Percentiles rank a stretch among this genome's conserved stretches.
Conservation (phyloP, 495 filamentous ascomycete genomes). For the Halenospora varia region DNA sequence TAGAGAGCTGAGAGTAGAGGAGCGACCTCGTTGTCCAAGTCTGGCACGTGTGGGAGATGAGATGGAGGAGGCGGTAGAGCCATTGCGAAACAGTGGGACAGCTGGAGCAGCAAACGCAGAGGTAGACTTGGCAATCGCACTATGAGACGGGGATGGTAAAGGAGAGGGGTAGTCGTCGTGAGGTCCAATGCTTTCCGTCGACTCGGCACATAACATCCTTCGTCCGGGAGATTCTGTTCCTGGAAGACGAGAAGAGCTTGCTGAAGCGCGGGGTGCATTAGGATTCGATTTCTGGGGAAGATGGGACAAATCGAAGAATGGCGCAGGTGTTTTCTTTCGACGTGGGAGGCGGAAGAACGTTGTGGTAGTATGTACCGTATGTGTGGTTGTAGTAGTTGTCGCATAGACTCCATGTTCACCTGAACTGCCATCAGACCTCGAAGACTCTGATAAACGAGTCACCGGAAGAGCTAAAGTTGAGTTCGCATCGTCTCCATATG, state of each 20-base stretch:
- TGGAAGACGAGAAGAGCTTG: constrained; percentile 12
- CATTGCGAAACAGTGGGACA: constrained; percentile 55
- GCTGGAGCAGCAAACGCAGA: constrained; percentile 44
- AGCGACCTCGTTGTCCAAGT: constrained; percentile 61
- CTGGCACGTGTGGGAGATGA: constrained; percentile 64
- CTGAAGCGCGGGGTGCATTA: constrained; percentile 48
- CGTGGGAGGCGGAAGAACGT: constrained; percentile 80
- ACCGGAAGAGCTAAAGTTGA: constrained; percentile 64
- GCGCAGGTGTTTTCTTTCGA: constrained; percentile 62
- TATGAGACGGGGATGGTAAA: constrained; percentile 53
- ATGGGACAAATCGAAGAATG: constrained; percentile 66
- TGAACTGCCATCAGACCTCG: constrained; percentile 81
- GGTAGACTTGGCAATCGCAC: constrained; percentile 41
- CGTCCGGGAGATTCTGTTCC: constrained; percentile 17
- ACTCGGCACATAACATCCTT: constrained; percentile 12
- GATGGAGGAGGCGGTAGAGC: constrained; percentile 62
- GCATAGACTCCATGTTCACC: constrained; percentile 66
- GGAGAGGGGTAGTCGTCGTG: constrained; percentile 39
- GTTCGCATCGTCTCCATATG: constrained; percentile 62
- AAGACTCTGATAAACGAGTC: constrained; percentile 82
- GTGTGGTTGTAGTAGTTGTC: constrained; percentile 56
- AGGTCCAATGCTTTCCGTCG: constrained; percentile 11
- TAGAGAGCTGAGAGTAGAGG: constrained; percentile 84
- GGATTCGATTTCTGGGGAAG: constrained; percentile 60
- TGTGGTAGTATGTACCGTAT: constrained; percentile 58